Percentiles rank a stretch among this genome's conserved stretches.
phyloP scores from a whole-genome alignment of 1,139 yeast genomes.

The Eremothecium cymbalariae region DNA sequence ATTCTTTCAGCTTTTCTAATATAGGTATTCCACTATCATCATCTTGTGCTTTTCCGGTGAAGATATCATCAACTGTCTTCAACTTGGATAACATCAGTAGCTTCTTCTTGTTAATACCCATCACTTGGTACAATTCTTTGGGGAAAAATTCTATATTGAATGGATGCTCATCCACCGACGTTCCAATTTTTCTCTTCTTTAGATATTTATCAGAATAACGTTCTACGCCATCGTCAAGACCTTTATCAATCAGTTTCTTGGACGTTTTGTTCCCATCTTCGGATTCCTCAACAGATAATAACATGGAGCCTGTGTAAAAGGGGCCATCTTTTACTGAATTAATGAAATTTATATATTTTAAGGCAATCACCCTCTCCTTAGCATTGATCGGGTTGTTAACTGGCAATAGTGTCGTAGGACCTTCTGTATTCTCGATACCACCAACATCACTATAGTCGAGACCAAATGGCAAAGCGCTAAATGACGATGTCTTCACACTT shows the following conservation, averaged over 20 bases:
- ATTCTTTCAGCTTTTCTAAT: slow-evolving; percentile 51
- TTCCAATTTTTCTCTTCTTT: slow-evolving; percentile 65
- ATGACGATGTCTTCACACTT: slow-evolving; percentile 27
- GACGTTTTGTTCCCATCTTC: slow-evolving; percentile 10
- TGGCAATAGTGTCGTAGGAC: slow-evolving; percentile 44
- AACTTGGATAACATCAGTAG: slow-evolving; percentile 45
- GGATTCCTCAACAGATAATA: slow-evolving; percentile 25
- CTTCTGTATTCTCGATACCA: slow-evolving; percentile 21
- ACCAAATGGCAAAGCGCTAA: slow-evolving; percentile 54
- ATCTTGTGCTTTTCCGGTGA: slow-evolving; percentile 30
- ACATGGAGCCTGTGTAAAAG: slow-evolving; percentile 56
- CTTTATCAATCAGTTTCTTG: slow-evolving; percentile 30
- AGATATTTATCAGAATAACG: slow-evolving; percentile 69
- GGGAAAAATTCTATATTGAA: slow-evolving; percentile 69
- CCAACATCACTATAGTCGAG: slow-evolving; percentile 54
- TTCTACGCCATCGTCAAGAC: slow-evolving; percentile 52
- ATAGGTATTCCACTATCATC: slow-evolving; percentile 37
- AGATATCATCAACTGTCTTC: slow-evolving; percentile 39
- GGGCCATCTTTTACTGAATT: slow-evolving; percentile 64
- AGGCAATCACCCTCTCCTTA: slow-evolving; percentile 52
- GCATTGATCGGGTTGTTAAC: slow-evolving; percentile 55
- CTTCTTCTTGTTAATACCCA: slow-evolving; percentile 58
- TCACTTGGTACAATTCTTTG: slow-evolving; percentile 62
- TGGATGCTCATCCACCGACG: slow-evolving; percentile 78
- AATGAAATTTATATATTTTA: slow-evolving; percentile 53